These are phyloP conservation scores for Naegleria fowleri DNA, from an alignment of 208 protist species.

Conservation along the genomic window DNA sequence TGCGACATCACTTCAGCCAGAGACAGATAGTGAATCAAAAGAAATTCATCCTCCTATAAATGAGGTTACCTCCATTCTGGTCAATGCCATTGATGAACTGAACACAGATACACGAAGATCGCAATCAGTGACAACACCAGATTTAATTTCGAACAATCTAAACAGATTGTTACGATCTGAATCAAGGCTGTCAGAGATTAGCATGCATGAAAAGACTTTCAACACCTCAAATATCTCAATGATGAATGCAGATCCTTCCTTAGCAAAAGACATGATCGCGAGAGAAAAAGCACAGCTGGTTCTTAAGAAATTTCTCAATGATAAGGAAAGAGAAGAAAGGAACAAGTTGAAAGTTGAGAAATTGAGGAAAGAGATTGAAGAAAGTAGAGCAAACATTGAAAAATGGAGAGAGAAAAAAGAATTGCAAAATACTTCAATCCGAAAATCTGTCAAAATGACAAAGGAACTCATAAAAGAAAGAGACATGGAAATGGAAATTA, in stretches of 20 bases:
- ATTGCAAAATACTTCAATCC: not conserved
- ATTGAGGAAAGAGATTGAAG: not conserved
- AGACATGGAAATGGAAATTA: not conserved
- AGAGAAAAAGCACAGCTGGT: not conserved
- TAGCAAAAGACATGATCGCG: not conserved
- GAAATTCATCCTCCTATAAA: not conserved
- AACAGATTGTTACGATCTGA: not conserved
- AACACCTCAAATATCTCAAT: not conserved
- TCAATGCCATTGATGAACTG: not conserved
- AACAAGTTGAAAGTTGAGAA: not conserved
- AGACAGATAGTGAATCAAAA: no score
- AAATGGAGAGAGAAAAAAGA: not conserved
- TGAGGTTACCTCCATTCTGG: not conserved
- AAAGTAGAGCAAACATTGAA: not conserved
- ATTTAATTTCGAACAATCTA: not conserved
- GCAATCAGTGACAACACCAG: not conserved
- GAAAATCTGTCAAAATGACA: not conserved
- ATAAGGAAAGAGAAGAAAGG: not conserved
- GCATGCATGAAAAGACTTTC: not conserved
- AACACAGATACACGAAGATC: not conserved
- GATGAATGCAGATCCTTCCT: not conserved
- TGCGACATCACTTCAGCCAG: no score
- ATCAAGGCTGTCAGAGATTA: not conserved
- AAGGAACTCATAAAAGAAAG: not conserved
- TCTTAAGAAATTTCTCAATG: not conserved